These are phyloP conservation scores for Neurospora sp. DNA, from an alignment of 495 filamentous ascomycete genomes.

Conservation along the genomic window DNA sequence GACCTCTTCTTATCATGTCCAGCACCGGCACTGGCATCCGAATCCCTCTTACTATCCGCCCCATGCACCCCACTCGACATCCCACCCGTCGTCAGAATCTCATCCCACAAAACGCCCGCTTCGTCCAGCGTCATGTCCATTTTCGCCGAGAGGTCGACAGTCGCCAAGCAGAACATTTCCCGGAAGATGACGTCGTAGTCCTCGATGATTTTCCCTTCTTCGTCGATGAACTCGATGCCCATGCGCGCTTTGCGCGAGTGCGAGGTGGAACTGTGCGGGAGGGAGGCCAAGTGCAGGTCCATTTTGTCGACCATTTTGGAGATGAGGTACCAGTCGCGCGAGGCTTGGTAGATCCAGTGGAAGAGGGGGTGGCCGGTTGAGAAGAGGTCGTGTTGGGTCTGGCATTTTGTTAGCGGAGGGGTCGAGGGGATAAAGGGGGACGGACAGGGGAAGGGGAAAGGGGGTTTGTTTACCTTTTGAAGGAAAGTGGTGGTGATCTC, in stretches of 20 bases:
- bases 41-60: neutral
- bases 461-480: slow-evolving; percentile 31
- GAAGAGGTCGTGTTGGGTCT: slow-evolving; percentile 66
- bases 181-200: slow-evolving; percentile 71
- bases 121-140: slow-evolving; percentile 51
- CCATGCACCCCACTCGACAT: neutral
- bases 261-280: slow-evolving; percentile 18
- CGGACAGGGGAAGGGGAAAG: slow-evolving; percentile 5
- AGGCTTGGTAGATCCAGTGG: slow-evolving; percentile 77
- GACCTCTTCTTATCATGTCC: neutral
- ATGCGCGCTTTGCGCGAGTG: slow-evolving; percentile 10
- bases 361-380: slow-evolving; percentile 70
- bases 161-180: slow-evolving; percentile 78
- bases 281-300: slow-evolving; percentile 43
- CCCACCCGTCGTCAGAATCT: slow-evolving; percentile 56
- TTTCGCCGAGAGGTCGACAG: slow-evolving; percentile 57
- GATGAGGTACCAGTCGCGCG: slow-evolving; percentile 62
- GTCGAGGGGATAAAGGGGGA: neutral
- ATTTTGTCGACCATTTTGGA: slow-evolving; percentile 60
- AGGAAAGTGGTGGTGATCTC: slow-evolving; percentile 74
- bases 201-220: slow-evolving; percentile 39
- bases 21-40: neutral
- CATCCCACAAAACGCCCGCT: slow-evolving; percentile 68
- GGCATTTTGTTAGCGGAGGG: slow-evolving; percentile 10
- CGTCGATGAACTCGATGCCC: slow-evolving; percentile 25